These are phyloP conservation scores for Bruguiera parviflora DNA, from an alignment of 345 rosid genomes.

Conservation along the genomic window DNA sequence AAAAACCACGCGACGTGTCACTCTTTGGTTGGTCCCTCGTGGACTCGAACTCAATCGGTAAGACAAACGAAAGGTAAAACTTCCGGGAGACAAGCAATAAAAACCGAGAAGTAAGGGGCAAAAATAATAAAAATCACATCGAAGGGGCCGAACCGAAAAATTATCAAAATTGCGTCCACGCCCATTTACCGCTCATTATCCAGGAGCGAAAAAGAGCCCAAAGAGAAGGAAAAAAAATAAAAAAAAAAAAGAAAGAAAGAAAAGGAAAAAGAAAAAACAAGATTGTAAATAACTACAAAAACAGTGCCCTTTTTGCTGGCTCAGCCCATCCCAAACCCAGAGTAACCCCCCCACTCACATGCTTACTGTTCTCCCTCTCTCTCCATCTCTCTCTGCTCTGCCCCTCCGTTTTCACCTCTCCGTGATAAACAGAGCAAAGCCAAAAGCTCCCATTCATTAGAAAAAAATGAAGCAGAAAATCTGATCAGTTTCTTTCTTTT, in stretches of 20 bases:
- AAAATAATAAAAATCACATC: neutral
- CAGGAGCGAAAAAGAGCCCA: no score
- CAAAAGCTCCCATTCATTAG: neutral
- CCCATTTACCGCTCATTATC: no score
- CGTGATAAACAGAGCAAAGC: conserved; percentile 15
- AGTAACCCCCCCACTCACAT: conserved; percentile 31
- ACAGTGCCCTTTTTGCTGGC: neutral
- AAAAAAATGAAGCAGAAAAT: conserved; percentile 14
- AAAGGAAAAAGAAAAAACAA: no score
- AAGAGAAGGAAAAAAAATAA: no score
- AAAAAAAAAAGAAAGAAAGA: no score
- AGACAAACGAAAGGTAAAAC: neutral
- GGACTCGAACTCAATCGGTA: conserved; percentile 19
- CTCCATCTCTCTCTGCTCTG: neutral
- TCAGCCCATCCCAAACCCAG: conserved; percentile 10
- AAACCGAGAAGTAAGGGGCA: neutral
- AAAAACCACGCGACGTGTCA: neutral
- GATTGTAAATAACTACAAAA: conserved; percentile 20
- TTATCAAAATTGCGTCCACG: no score
- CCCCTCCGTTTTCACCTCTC: conserved; percentile 17
- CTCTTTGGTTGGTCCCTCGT: no score
- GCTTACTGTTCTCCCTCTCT: conserved; percentile 26
- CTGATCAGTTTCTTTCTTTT: conserved; percentile 18
- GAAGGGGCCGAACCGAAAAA: no score
- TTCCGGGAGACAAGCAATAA: neutral